These are phyloP conservation scores for Paramarasmius palmivorus DNA, from an alignment of 1,284 basidiomycete species.

Conservation along the genomic window DNA sequence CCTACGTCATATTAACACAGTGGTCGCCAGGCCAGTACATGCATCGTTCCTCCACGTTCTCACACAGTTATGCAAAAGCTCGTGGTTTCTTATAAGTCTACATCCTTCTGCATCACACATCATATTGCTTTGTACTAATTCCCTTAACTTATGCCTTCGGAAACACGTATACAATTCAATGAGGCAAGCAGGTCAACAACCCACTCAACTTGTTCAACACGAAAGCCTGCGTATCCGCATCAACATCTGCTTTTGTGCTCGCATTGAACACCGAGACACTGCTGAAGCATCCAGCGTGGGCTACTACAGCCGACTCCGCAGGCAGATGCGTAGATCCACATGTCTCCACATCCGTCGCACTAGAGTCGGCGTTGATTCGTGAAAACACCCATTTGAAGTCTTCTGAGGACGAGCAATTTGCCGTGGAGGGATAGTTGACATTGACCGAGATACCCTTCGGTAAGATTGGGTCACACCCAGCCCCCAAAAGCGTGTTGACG, in stretches of 20 bases:
- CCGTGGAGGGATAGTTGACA: slow-evolving; percentile 49
- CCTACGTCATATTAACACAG: too few species aligned
- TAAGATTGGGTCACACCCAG: slow-evolving; percentile 30
- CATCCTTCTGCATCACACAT: too few species aligned
- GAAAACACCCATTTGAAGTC: slow-evolving; percentile 48
- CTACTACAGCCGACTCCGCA: slow-evolving; percentile 37
- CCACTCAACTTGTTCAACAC: too few species aligned
- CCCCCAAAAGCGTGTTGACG: slow-evolving; percentile 29
- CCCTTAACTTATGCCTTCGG: too few species aligned
- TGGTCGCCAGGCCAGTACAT: too few species aligned
- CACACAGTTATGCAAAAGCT: too few species aligned
- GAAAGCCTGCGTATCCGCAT: slow-evolving; percentile 35
- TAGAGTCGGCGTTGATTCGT: slow-evolving; percentile 31
- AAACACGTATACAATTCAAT: background rate
- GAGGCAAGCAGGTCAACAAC: slow-evolving; percentile 28
- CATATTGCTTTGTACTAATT: too few species aligned
- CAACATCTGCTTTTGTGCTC: slow-evolving; percentile 43
- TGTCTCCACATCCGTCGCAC: slow-evolving; percentile 38
- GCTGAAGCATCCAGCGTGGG: slow-evolving; percentile 38
- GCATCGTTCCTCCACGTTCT: too few species aligned
- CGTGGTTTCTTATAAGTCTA: too few species aligned
- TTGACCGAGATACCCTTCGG: slow-evolving; percentile 43
- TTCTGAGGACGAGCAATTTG: slow-evolving; percentile 34
- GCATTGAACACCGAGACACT: slow-evolving; percentile 50
- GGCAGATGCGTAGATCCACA: slow-evolving; percentile 44